A percentile compares a stretch with the other conserved stretches of the same genome.
phyloP scores from a whole-genome alignment of 1,284 basidiomycete genomes.

The Somion occarium region DNA sequence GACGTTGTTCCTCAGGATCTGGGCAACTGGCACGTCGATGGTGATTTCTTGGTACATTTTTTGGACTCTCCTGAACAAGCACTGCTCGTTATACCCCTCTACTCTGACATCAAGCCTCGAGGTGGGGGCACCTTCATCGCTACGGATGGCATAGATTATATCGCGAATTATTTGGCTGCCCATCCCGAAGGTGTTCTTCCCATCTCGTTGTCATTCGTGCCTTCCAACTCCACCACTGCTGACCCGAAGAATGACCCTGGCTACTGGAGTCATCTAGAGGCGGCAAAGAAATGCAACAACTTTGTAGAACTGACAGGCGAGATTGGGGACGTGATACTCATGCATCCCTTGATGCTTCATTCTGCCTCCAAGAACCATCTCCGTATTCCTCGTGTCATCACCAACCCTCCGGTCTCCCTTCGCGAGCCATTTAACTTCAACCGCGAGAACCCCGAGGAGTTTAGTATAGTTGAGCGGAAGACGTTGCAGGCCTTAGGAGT shows the following conservation, averaged over 20 bases:
- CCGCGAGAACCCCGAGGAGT: conserved; percentile 40
- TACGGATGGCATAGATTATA: conserved; percentile 45
- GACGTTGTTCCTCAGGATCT: conserved; percentile 37
- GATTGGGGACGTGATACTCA: conserved; percentile 54
- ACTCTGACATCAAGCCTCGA: conserved; percentile 44
- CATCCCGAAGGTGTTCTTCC: conserved; percentile 55
- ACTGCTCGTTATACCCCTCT: conserved; percentile 55
- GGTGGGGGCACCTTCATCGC: conserved; percentile 56
- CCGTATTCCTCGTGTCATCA: conserved; percentile 51
- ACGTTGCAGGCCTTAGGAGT: conserved; percentile 49
- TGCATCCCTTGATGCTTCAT: conserved; percentile 63
- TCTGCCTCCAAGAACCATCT: conserved; percentile 57
- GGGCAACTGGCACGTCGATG: conserved; percentile 62
- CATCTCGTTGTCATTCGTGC: conserved; percentile 39
- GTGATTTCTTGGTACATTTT: conserved; percentile 62
- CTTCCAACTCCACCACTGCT: conserved; percentile 34
- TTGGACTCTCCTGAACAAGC: conserved; percentile 61
- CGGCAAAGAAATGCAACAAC: conserved; percentile 36
- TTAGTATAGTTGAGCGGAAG: conserved; percentile 47
- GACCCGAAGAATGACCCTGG: conserved; percentile 35
- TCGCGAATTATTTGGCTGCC: conserved; percentile 48
- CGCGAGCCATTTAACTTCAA: conserved; percentile 50
- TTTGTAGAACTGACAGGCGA: conserved; percentile 56
- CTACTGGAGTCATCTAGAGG: conserved; percentile 39
- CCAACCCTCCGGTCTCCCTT: conserved; percentile 54